Evolutionary conservation across 768 basidiomycete species (phyloP), one percentile per base, ranked within the genome.

Genomic region (Atractiella rhizophila): DNA sequence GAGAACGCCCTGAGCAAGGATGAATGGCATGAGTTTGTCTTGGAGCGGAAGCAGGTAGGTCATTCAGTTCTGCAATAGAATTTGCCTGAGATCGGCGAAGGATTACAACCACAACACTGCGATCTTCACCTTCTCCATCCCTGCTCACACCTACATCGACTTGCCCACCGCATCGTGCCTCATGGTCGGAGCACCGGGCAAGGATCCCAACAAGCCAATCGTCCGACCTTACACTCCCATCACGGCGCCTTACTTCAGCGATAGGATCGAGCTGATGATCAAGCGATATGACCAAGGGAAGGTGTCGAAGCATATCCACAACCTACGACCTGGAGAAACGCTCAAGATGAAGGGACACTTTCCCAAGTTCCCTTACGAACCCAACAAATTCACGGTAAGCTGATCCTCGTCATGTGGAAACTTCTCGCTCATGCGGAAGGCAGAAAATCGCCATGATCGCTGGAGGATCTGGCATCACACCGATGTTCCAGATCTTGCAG

Each of bases 31-130:
- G n/a, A n/a, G n/a, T n/a, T n/a, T n/a, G n/a, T n/a, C n/a, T n/a
- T n/a, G n/a, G n/a, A n/a, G n/a, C n/a, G n/a, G n/a, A n/a, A n/a
- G n/a, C n/a, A n/a, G n/a, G n/a, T n/a, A n/a, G n/a, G n/a, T n/a
- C n/a, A n/a, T n/a, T n/a, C n/a, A n/a, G n/a, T n/a, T n/a, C n/a
- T n/a, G n/a, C n/a, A n/a, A n/a, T n/a, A n/a, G n/a, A n/a, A n/a
- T n/a, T n/a, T n/a, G n/a, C n/a, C n/a, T n/a, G n/a, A n/a, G n/a
- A n/a, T n/a, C n/a, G n/a, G n/a, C n/a, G n/a, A n/a, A n/a, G n/a
- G n/a, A n/a, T n/a, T 91, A 88, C 66, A 96, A 91, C 68, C 76
- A 94, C 68, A 91, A 96, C 62, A 76, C 82, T 12, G 65, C 79
- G 25, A 70, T 68, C 71, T 83, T 58, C 38, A 20, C 39, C 28